These are phyloP conservation scores for Phytophthora pseudosyringae DNA, from an alignment of 352 stramenopile genomes.

Conservation along the genomic window DNA sequence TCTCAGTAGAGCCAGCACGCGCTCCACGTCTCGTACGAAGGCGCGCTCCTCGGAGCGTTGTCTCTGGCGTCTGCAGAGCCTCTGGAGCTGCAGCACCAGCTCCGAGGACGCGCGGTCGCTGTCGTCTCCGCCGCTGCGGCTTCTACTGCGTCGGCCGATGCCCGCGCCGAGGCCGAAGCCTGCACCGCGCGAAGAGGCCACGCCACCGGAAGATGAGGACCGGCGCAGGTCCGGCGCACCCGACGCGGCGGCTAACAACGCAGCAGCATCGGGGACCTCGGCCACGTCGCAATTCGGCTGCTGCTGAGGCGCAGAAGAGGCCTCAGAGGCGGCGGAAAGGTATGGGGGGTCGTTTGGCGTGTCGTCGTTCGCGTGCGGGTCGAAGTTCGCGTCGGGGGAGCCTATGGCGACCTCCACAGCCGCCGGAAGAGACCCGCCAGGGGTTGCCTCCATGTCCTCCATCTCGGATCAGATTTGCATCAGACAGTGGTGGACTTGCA, in stretches of 20 bases:
- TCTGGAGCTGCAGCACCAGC: conserved; percentile 65
- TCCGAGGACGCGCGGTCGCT: conserved; percentile 43
- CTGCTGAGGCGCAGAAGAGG: conserved; percentile 16
- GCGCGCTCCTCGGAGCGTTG: conserved; percentile 64
- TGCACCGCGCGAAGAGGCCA: not conserved
- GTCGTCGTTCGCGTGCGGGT: conserved; percentile 11
- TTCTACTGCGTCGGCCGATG: conserved; percentile 22
- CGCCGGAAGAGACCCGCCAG: not conserved
- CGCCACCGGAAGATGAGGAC: conserved; percentile 21
- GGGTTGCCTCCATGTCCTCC: conserved; percentile 16
- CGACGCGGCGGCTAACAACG: conserved; percentile 11
- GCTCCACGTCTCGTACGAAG: conserved; percentile 76
- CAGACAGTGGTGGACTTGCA: conserved; percentile 10
- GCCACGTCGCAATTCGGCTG: conserved; percentile 41
- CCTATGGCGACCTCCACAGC: not conserved
- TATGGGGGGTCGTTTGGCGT: not conserved
- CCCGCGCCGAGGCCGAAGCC: conserved; percentile 1
- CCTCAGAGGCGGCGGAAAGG: not conserved
- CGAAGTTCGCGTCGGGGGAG: conserved; percentile 8
- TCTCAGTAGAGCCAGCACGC: conserved; percentile 50
- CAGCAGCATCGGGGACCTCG: conserved; percentile 17
- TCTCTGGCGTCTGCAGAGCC: conserved; percentile 69
- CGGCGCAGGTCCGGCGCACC: conserved; percentile 20
- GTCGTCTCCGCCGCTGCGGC: conserved; percentile 38
- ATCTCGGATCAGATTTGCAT: conserved; percentile 33